Base-by-base conservation (phyloP, 78 protist species). In the Dictyostelium brefeldianum region DNA sequence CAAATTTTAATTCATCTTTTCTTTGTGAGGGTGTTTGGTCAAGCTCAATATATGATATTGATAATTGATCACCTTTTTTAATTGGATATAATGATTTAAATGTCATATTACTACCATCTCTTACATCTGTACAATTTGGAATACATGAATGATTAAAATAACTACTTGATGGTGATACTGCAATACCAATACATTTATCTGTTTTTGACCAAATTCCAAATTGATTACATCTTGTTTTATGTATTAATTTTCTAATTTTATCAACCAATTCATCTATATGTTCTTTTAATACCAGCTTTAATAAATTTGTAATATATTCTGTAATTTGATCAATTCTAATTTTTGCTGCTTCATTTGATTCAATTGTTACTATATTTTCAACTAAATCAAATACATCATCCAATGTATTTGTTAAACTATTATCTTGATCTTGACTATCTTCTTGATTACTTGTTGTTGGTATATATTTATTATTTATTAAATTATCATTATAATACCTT, bases 121-220 rank as follows among this genome's bases (percentile, higher is more conserved):
- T 36, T 6, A 87, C 50, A 15, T 78, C 77, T 10, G 27, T 79
- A n/a, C 81, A 50, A 36, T 87, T 87, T n/a, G 93, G 93, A 22
- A 67, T 47, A 51, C 93, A 87, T 10, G 93, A 74, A 31, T 87
- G 93, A 77, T 87, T 87, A 47, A 87, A 87, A 31, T 77, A 87
- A 12, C 67, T 43, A n/a, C 78, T 17, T 27, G 56, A 25, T 14
- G 93, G 93, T 48, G 79, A 59, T 1, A 74, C 78, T 29, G 93
- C 81, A 17, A 87, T 82, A 41, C 84, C 93, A 27, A 87, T 64
- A 51, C 93, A 87, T 64, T 87, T 87, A 64, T 87, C 93, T 5
- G 43, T 77, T 43, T 87, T 87, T 20, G 93, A 64, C 93, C 93
- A 87, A 22, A 87, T 87, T 36, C 93, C 93, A 87, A 87, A 87